Evolutionary conservation across 495 filamentous ascomycete genomes (phyloP), one percentile per base, ranked within the genome.

Genomic region (Talaromyces trachyspermus): DNA sequence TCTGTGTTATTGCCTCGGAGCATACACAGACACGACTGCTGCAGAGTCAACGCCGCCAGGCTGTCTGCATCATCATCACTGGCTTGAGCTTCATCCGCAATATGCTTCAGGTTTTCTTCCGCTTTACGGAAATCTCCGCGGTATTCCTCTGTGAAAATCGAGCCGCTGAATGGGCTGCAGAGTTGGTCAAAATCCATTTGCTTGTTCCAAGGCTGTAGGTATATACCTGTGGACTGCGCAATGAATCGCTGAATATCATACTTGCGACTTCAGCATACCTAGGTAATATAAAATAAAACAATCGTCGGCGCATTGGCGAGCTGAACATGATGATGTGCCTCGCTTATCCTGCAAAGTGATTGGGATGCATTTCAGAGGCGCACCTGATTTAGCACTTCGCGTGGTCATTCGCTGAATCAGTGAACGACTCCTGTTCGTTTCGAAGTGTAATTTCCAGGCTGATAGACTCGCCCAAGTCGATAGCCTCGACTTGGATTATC

Each of bases 111-210:
- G 33, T n/a, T 15, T 36, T 36, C 33, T 36, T 36, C 5, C 11
- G 33, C 33, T 14, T 14, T 10, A n/a, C 33, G 33, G 12, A 36
- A 15, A 15, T 36, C 33, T 36, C 27, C 27, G 27, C 33, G 33
- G 17, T 36, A 36, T 36, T 36, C 33, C 33, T 36, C 33, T 36
- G 33, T 36, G 17, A 36, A 36, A 36, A 36, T 36, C 11, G 33
- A 36, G 33, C 33, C 33, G 17, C 33, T 14, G 33, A 36, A 36
- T 4, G 33, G 33, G n/a, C 17, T 36, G n/a, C 33, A 36, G 11
- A 36, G 33, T n/a, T 36, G 12, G n/a, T n/a, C 11, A 36, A 36
- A 36, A 36, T 36, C 33, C 33, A 36, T 36, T 14, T 36, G 33
- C 11, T n/a, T 5, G 4, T n/a, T 36, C 12, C n/a, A 36, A 4